Conservation (phyloP, 176 grass and related monocot species). For the Aegilops longissima region DNA sequence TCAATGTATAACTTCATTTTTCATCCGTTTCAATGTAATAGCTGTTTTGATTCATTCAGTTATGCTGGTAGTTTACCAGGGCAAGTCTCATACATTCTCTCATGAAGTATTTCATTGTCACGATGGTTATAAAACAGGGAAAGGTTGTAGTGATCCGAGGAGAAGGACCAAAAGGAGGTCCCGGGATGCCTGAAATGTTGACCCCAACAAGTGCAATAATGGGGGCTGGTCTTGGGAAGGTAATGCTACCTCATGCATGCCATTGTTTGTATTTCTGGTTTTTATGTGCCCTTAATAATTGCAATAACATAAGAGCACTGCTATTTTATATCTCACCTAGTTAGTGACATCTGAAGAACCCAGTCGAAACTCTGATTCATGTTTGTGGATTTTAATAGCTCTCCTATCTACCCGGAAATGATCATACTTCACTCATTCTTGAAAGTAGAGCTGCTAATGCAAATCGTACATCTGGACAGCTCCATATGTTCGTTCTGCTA, state of each 20-base stretch:
- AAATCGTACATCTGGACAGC: neutral
- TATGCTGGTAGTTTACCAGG: neutral
- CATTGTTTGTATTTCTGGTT: neutral
- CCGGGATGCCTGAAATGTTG: slow-evolving; percentile 99
- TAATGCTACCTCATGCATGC: slow-evolving; percentile 10
- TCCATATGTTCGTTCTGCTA: slow-evolving; percentile 1
- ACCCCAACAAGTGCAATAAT: slow-evolving; percentile 98
- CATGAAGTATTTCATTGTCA: slow-evolving; percentile 26
- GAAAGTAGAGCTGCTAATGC: too few relatives aligned
- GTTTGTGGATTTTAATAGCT: too few relatives aligned
- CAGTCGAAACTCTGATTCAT: too few relatives aligned
- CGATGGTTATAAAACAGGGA: slow-evolving; percentile 33
- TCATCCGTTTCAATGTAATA: neutral
- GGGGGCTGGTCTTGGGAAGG: slow-evolving; percentile 98
- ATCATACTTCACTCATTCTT: neutral
- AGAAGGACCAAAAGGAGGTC: slow-evolving; percentile 94
- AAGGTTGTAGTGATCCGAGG: slow-evolving; percentile 92
- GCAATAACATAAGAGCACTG: neutral
- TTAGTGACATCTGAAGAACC: neutral
- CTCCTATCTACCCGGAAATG: too few relatives aligned
- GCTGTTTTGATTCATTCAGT: neutral
- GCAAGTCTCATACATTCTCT: slow-evolving; percentile 10
- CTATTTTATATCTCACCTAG: neutral
- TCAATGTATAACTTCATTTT: neutral
- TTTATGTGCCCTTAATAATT: slow-evolving; percentile 18